Base-by-base conservation (phyloP, 2,329 filamentous ascomycete species). In the Fusarium sp. region DNA sequence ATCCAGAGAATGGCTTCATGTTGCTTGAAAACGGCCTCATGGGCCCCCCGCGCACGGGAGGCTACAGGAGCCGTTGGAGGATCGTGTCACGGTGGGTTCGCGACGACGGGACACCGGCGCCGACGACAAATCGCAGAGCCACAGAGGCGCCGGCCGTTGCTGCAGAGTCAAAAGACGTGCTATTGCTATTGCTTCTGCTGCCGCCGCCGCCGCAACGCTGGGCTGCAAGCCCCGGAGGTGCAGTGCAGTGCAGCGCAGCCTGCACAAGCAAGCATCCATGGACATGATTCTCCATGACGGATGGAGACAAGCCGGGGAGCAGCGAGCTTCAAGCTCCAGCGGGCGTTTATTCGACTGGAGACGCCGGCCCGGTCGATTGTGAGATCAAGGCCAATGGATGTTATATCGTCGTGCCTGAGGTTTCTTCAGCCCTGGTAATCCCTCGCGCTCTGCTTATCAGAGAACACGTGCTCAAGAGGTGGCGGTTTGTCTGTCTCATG, bases 61-160 rank as follows among this genome's bases (percentile, higher is more conserved):
- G 55, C 40, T 55, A 73, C 71, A 73, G 67, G 62, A 67, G 73
- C 61, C 68, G 68, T 73, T 73, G 54, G 65, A 58, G 27, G 42
- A 46, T 25, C 55, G 68, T 68, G 70, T 73, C 61, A 73, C 62
- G 33, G 61, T 61, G 67, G 67, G 69, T 66, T 68, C 58, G 62
- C 59, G 67, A 55, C 58, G 62, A 55, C 58, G 62, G 57, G 67
- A 55, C 55, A 58, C 29, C 70, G 40, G 40, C 51, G 33, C 38
- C 51, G 62, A 59, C 34, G 58, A 61, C 33, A 55, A 57, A 61
- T 55, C 31, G 40, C n/a, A 36, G 40, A 27, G 13, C 29, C 36
- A 34, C 14, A 57, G 38, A 49, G 38, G 55, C 44, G 42, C 25
- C 33, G 42, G 42, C 25, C 29, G 42, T 55, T 70, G 53, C 50